phyloP scores from a whole-genome alignment of 495 filamentous ascomycete genomes.

The Neurospora intermedia region DNA sequence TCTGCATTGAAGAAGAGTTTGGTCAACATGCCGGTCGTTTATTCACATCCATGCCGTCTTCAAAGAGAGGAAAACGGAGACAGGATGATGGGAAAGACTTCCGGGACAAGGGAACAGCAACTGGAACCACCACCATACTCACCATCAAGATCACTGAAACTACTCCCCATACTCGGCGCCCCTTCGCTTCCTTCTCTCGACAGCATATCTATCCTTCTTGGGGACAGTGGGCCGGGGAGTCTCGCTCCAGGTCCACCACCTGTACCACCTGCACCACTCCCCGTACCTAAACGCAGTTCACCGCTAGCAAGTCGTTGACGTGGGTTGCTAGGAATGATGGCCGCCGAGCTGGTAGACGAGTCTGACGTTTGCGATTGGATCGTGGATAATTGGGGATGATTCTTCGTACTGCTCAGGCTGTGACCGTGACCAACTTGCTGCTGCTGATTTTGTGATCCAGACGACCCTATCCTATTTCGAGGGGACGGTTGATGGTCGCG shows the following conservation, averaged over 20 bases:
- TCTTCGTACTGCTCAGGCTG: not conserved
- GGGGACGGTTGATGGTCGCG: slow-evolving; percentile 27
- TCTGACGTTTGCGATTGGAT: slow-evolving; percentile 41
- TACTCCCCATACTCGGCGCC: slow-evolving; percentile 93
- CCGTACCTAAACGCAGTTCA: not conserved
- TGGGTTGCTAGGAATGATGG: slow-evolving; percentile 20
- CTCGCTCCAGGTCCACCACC: no score
- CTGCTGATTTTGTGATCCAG: slow-evolving; percentile 13
- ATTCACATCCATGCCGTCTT: no score
- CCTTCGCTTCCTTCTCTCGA: slow-evolving; percentile 67
- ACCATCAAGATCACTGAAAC: slow-evolving; percentile 96
- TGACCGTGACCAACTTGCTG: slow-evolving; percentile 10
- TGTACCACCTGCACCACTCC: no score
- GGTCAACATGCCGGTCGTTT: no score
- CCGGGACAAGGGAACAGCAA: not conserved
- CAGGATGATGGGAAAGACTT: no score
- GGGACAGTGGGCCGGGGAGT: slow-evolving; percentile 24
- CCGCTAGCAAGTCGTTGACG: not conserved
- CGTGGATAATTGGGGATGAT: not conserved
- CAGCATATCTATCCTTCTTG: slow-evolving; percentile 47
- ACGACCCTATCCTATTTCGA: slow-evolving; percentile 6
- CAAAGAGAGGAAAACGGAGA: no score
- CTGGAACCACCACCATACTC: slow-evolving; percentile 15
- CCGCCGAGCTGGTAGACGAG: slow-evolving; percentile 51
- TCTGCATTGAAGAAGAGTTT: slow-evolving; percentile 36